These are phyloP conservation scores for Setaria viridis DNA, from an alignment of 202 grass and related monocot genomes.

Conservation along the genomic window DNA sequence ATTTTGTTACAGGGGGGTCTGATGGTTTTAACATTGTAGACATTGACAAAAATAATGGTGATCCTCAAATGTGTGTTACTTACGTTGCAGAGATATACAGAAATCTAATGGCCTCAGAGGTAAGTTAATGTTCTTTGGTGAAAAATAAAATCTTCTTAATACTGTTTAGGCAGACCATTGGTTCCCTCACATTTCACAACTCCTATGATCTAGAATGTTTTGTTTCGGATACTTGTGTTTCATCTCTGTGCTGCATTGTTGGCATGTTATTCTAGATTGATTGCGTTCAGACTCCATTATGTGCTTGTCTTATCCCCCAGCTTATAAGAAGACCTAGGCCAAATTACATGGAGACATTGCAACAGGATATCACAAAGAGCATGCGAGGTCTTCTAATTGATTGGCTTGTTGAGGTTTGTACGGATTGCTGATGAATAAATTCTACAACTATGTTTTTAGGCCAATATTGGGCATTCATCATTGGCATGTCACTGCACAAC, in stretches of 20 bases:
- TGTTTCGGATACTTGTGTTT: conserved; percentile 35
- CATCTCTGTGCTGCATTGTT: conserved; percentile 14
- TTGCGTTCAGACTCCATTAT: conserved; percentile 33
- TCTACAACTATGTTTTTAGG: conserved; percentile 30
- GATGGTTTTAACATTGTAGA: conserved; percentile 59
- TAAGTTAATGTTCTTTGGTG: conserved; percentile 51
- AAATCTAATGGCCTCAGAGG: conserved; percentile 82
- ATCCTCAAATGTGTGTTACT: conserved; percentile 80
- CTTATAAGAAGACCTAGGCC: conserved; percentile 75
- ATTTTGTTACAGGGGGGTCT: conserved; percentile 59
- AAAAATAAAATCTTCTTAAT: conserved; percentile 33
- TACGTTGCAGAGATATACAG: conserved; percentile 80
- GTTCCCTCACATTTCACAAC: conserved; percentile 32
- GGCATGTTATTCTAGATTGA: conserved; percentile 30
- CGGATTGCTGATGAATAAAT: conserved; percentile 34
- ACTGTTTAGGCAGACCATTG: conserved; percentile 5
- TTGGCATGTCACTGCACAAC: conserved; percentile 26
- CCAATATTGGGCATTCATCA: neutral
- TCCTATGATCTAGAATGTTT: conserved; percentile 28
- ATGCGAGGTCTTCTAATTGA: conserved; percentile 89
- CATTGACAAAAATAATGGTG: conserved; percentile 75
- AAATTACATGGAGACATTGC: conserved; percentile 88
- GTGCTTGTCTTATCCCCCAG: conserved; percentile 50
- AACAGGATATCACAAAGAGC: conserved; percentile 74
- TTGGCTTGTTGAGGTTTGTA: conserved; percentile 94